Conservation (phyloP, 805 yeast genomes). For the Phaffomyces opuntiae region DNA sequence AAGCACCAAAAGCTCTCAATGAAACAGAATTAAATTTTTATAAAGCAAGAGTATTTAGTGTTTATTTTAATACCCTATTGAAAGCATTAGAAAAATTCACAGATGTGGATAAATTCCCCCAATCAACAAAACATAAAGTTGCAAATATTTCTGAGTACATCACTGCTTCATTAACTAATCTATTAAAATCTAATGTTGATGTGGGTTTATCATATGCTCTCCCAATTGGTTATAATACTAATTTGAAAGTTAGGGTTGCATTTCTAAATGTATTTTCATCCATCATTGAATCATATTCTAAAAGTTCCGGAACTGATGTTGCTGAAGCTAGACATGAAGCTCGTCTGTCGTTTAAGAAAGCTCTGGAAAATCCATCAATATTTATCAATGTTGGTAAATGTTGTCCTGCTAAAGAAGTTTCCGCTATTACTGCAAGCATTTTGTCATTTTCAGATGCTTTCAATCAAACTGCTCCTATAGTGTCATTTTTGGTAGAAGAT, state of each 20-base stretch:
- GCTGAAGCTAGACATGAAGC: conserved; percentile 24
- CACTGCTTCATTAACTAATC: conserved; percentile 57
- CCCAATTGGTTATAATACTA: conserved; percentile 72
- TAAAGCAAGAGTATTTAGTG: conserved; percentile 57
- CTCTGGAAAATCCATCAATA: conserved; percentile 35
- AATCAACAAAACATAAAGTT: conserved; percentile 44
- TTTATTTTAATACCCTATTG: conserved; percentile 56
- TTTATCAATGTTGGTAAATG: conserved; percentile 47
- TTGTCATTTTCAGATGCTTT: conserved; percentile 45
- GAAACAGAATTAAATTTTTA: conserved; percentile 48
- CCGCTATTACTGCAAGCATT: conserved; percentile 60
- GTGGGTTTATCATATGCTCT: conserved; percentile 71
- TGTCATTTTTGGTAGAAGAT: conserved; percentile 46
- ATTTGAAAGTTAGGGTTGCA: conserved; percentile 57
- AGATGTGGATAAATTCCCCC: conserved; percentile 28
- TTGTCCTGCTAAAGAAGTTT: conserved; percentile 66
- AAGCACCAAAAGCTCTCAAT: conserved; percentile 47
- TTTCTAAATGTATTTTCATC: conserved; percentile 73
- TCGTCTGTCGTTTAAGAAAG: conserved; percentile 20
- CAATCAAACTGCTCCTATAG: conserved; percentile 37
- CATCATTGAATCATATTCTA: conserved; percentile 36
- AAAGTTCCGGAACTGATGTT: conserved; percentile 16
- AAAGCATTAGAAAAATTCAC: conserved; percentile 35
- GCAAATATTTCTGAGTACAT: conserved; percentile 54
- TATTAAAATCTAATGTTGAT: conserved; percentile 66